A percentile compares a stretch with the other conserved stretches of the same genome.
Evolutionary conservation across 2,329 filamentous ascomycete species (phyloP).

Genomic region (Xylariaceae sp.): DNA sequence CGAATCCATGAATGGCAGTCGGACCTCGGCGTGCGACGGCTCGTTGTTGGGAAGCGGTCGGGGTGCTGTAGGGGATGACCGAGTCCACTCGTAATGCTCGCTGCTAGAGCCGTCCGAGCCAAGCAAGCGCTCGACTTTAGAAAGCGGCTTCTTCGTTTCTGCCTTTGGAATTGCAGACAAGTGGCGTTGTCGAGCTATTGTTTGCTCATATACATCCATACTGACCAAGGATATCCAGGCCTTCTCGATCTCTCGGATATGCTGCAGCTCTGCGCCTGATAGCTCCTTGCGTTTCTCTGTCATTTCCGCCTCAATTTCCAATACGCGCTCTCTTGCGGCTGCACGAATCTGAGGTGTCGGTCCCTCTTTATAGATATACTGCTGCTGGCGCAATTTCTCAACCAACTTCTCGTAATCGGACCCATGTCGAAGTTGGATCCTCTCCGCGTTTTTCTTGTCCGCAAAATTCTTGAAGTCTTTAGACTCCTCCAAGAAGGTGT

Average conservation of each 20-base stretch:
- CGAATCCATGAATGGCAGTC: neutral
- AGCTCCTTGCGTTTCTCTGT: neutral
- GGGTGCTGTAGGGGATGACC: neutral
- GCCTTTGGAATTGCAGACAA: neutral
- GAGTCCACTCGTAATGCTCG: neutral
- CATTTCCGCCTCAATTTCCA: constrained; percentile 1
- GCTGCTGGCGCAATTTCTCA: constrained; percentile 2
- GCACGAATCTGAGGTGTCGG: constrained; percentile 2
- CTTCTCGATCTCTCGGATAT: constrained; percentile 17
- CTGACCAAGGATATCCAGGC: constrained; percentile 17
- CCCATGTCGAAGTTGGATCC: constrained; percentile 10
- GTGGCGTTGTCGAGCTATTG: constrained; percentile 9
- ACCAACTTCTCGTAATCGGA: constrained; percentile 9
- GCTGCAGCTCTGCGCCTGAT: constrained; percentile 8
- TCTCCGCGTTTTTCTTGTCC: constrained; percentile 9
- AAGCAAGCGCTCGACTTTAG: constrained; percentile 18
- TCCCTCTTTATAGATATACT: constrained; percentile 2
- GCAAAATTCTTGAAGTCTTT: constrained; percentile 17
- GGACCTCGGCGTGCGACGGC: neutral
- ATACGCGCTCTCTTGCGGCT: constrained; percentile 3
- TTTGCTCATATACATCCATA: constrained; percentile 14
- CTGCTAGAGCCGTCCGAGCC: constrained; percentile 19
- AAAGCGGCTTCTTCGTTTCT: constrained; percentile 3
- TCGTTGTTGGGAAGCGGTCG: neutral
- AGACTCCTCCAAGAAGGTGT: constrained; percentile 17